Evolutionary conservation across 2,329 filamentous ascomycete species (phyloP).

Genomic region (Diplocarpon mali): DNA sequence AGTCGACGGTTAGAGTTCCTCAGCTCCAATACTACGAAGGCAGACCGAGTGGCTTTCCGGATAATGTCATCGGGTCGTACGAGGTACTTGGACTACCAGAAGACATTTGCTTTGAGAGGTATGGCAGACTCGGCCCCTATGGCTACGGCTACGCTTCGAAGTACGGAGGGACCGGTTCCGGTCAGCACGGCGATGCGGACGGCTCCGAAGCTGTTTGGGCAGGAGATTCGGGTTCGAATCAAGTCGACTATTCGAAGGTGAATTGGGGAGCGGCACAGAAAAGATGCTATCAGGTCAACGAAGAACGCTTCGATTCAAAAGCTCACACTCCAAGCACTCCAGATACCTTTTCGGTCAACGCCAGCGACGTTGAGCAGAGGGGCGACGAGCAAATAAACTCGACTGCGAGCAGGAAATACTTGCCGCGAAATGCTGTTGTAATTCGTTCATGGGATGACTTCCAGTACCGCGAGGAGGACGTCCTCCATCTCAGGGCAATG

Average conservation of each 20-base stretch:
- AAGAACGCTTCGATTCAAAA: slow-evolving; percentile 45
- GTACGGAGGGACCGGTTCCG: slow-evolving; percentile 73
- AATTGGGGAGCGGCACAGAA: slow-evolving; percentile 72
- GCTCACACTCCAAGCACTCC: slow-evolving; percentile 3
- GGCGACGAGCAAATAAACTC: slow-evolving; percentile 1
- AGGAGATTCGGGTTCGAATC: slow-evolving; percentile 36
- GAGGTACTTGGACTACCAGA: slow-evolving; percentile 66
- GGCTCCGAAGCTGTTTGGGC: slow-evolving; percentile 74
- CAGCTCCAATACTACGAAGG: slow-evolving; percentile 64
- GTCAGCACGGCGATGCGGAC: slow-evolving; percentile 71
- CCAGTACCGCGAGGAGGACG: slow-evolving; percentile 65
- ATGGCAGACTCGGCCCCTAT: slow-evolving; percentile 79
- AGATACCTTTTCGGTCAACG: slow-evolving; percentile 16
- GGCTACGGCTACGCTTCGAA: slow-evolving; percentile 75
- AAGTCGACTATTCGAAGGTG: slow-evolving; percentile 66
- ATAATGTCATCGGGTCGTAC: slow-evolving; percentile 79
- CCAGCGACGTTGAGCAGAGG: slow-evolving; percentile 1
- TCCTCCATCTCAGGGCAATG: slow-evolving; percentile 72
- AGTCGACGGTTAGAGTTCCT: slow-evolving; percentile 56
- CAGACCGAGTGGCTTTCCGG: slow-evolving; percentile 72
- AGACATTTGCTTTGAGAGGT: slow-evolving; percentile 88
- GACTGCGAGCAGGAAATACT: slow-evolving; percentile 19
- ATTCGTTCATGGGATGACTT: slow-evolving; percentile 77
- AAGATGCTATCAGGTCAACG: slow-evolving; percentile 62
- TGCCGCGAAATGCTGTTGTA: slow-evolving; percentile 62